These are phyloP conservation scores for Dactylorhiza incarnata DNA, from an alignment of 106 monocot genomes.

Conservation along the genomic window DNA sequence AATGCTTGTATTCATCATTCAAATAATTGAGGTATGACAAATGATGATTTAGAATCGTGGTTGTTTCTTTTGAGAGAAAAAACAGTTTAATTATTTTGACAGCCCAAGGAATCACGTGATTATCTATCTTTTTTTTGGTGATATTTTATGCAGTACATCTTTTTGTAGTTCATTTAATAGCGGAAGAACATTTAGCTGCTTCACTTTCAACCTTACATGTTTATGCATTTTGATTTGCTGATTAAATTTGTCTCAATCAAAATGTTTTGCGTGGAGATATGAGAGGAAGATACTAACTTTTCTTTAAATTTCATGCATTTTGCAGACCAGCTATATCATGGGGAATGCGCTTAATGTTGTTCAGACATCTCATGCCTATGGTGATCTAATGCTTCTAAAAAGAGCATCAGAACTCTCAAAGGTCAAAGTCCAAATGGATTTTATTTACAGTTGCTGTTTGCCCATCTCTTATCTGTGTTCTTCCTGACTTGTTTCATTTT, in stretches of 20 bases:
- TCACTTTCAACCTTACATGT: slow-evolving; percentile 4
- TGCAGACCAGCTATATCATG: slow-evolving; percentile 81
- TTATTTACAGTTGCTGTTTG: not conserved
- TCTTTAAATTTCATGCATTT: slow-evolving; percentile 5
- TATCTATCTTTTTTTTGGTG: not conserved
- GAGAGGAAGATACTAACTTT: slow-evolving; percentile 1
- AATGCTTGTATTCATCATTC: not conserved
- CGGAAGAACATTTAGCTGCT: not conserved
- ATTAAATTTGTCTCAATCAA: not conserved
- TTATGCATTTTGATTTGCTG: not conserved
- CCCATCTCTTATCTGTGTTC: not conserved
- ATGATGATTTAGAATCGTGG: not conserved
- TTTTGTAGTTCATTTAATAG: not conserved
- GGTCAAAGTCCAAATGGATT: slow-evolving; percentile 28
- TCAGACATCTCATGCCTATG: slow-evolving; percentile 83
- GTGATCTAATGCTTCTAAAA: slow-evolving; percentile 70
- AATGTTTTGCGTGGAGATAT: not conserved
- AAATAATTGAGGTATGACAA: not conserved
- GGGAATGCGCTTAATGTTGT: slow-evolving; percentile 76
- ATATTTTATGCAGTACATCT: not conserved
- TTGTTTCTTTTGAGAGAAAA: not conserved
- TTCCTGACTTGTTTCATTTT: not conserved
- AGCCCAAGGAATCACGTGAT: not conserved
- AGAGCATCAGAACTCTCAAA: slow-evolving; percentile 60
- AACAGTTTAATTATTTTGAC: not conserved